Base-by-base conservation (phyloP, 2,329 filamentous ascomycete species). In the Neonectria hederae region DNA sequence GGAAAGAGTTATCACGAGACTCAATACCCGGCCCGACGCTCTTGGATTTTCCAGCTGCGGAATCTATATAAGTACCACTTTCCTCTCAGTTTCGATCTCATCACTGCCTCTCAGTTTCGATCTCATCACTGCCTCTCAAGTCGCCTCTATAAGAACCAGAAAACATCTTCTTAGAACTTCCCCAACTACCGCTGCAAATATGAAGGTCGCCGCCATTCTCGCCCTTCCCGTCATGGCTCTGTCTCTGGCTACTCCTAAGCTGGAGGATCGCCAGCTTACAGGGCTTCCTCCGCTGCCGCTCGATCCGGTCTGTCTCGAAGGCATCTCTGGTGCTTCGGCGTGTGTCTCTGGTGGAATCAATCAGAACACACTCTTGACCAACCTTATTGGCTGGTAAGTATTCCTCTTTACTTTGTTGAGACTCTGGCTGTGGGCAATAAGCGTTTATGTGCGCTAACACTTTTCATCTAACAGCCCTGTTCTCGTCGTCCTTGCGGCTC, bases 141-240 rank as follows among this genome's bases (percentile, higher is more conserved):
- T 8, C 38, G 19, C 38, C 19, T 40, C 6, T 40, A 40, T 7
- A 40, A 40, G 14, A 10, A n/a, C 14, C 6, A 19, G 38, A 40
- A 40, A 40, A 8, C 38, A 9, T 40, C 38, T 19, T 40, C 17
- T 40, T 17, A n/a, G 10, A n/a, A 19, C 17, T 40, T 19, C 17
- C 17, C 17, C 17, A 38, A 5, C 38, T n/a, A 19, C 17, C n/a
- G 19, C 38, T 40, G 35, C 17, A 40, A 59, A 59, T 14, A 59
- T 59, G 56, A 59, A 59, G 56, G 45, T 43, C 56, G 53, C 45
- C 35, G 56, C 56, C 24, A 46, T 24, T 52, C n/a, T 59, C 46
- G 40, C 30, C 32, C 35, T 40, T 40, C 35, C 35, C 35, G 17
- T 40, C 35, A 17, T 40, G 5, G 35, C 35, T n/a, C 35, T 40